A percentile compares a stretch with the other conserved stretches of the same genome.
Conservation (phyloP, 306 rosid genomes). For the Vicia faba region DNA sequence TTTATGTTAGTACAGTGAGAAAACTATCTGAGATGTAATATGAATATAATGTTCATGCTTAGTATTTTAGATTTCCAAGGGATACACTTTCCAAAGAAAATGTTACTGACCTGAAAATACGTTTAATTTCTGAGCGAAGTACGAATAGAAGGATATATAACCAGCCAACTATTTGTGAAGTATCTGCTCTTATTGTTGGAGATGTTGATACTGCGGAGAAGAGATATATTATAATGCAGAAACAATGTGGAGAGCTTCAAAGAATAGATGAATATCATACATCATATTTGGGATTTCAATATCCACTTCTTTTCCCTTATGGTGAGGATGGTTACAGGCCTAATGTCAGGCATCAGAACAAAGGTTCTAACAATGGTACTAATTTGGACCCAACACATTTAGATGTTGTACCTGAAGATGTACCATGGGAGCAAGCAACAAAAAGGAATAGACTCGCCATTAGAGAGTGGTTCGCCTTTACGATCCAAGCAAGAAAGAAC, state of each 20-base stretch:
- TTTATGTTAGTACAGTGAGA: background rate
- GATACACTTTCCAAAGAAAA: background rate
- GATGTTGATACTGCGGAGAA: background rate
- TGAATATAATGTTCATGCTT: background rate
- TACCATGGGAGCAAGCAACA: background rate
- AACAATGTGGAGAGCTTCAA: background rate
- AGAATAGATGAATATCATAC: background rate
- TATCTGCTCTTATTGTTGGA: background rate
- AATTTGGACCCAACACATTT: background rate
- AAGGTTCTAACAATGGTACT: background rate
- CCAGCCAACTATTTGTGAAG: background rate
- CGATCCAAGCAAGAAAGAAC: background rate
- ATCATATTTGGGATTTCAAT: background rate
- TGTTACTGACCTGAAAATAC: rapidly evolving
- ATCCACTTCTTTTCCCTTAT: background rate
- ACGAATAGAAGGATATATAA: background rate
- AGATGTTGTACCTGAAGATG: background rate
- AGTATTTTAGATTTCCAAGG: background rate
- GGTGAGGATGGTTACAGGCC: background rate
- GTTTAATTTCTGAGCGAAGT: background rate
- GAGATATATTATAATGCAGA: background rate
- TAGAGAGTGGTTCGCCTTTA: background rate
- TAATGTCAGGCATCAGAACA: background rate
- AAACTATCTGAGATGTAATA: background rate
- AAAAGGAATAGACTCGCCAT: background rate